A percentile compares a stretch with the other conserved stretches of the same genome.
phyloP scores from a whole-genome alignment of 2,329 filamentous ascomycete genomes.

The Pseudogymnoascus sp. region DNA sequence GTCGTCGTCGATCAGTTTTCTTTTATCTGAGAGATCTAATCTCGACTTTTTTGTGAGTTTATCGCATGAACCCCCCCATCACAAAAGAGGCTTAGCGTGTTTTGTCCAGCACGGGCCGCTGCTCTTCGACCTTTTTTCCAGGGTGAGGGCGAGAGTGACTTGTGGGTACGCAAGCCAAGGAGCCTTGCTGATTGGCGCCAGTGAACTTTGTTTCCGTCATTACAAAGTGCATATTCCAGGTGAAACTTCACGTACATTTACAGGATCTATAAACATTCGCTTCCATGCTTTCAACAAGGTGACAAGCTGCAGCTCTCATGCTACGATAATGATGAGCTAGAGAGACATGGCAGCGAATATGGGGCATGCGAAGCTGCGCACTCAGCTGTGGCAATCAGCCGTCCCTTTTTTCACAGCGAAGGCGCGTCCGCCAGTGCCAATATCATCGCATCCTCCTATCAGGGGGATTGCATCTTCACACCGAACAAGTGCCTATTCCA shows the following conservation, averaged over 20 bases:
- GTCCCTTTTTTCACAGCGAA: conserved; percentile 1
- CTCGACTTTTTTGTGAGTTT: conserved; percentile 8
- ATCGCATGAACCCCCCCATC: conserved; percentile 8
- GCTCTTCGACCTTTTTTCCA: neutral
- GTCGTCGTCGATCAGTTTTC: conserved; percentile 8
- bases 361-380: neutral
- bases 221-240: conserved; percentile 2
- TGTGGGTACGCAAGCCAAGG: conserved; percentile 1
- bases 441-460: neutral
- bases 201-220: conserved; percentile 7
- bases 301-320: conserved; percentile 2
- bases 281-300: conserved; percentile 8
- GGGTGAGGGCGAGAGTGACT: neutral
- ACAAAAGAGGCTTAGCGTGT: neutral
- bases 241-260: conserved; percentile 3
- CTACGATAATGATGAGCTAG: neutral
- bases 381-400: neutral
- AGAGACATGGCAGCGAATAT: conserved; percentile 5
- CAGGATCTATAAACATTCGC: neutral
- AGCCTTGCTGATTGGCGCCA: conserved; percentile 3
- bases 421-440: neutral
- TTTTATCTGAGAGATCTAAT: conserved; percentile 9
- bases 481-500: neutral
- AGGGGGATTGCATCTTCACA: conserved; percentile 3
- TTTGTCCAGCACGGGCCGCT: conserved; percentile 1